These are phyloP conservation scores for Phytophthora podocarpi DNA, from an alignment of 352 stramenopile genomes.

Conservation along the genomic window DNA sequence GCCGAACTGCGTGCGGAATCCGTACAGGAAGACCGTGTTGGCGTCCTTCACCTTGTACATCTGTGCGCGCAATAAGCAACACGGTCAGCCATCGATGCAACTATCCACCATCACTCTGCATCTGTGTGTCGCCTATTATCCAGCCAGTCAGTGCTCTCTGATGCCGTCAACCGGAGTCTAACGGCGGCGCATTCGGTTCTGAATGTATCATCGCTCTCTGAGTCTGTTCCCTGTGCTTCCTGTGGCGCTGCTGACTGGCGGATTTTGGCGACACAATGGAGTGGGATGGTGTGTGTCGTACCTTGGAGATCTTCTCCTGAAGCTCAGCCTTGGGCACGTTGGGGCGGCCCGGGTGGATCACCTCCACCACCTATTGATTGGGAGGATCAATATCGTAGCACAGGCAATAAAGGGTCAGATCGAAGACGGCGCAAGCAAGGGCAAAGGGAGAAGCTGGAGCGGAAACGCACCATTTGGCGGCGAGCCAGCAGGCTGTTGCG, in stretches of 20 bases:
- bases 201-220: constrained; percentile 1
- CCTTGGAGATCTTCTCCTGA: constrained; percentile 97
- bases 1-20: constrained; percentile 98
- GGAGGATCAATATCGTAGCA: not conserved
- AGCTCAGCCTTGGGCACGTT: constrained; percentile 98
- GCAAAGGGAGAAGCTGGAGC: not conserved
- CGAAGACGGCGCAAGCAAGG: not conserved
- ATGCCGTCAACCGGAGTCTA: not conserved
- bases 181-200: constrained; percentile 2
- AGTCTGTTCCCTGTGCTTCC: constrained; percentile 8
- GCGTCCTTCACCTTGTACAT: constrained; percentile 97
- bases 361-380: constrained; percentile 97
- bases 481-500: constrained; percentile 97
- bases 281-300: constrained; percentile 49
- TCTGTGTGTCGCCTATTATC: constrained; percentile 4
- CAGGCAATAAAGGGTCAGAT: constrained; percentile 11
- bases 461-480: constrained; percentile 95
- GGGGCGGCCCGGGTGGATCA: constrained; percentile 97
- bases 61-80: constrained; percentile 41
- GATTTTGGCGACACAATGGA: not conserved
- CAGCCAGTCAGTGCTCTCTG: constrained; percentile 20
- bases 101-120: constrained; percentile 7
- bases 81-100: constrained; percentile 24
- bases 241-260: not conserved
- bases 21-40: constrained; percentile 97